A percentile compares a stretch with the other conserved stretches of the same genome.
These are phyloP conservation scores for Ophiobolus disseminans DNA, from an alignment of 2,329 filamentous ascomycete genomes.

Conservation along the genomic window DNA sequence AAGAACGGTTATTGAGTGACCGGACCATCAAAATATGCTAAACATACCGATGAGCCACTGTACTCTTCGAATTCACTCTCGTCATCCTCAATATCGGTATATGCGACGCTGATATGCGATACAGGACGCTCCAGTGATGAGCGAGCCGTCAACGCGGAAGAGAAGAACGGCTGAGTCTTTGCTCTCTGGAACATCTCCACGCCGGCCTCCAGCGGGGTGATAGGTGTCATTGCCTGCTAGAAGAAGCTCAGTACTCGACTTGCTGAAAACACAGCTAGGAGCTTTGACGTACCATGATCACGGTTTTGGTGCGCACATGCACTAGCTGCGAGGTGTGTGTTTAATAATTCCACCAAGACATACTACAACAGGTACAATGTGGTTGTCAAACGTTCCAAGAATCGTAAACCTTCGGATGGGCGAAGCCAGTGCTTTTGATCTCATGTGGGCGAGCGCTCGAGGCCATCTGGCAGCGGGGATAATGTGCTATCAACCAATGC, in stretches of 20 bases:
- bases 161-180: conserved; percentile 66
- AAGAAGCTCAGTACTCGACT: conserved; percentile 26
- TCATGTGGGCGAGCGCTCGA: no score
- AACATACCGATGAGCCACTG: conserved; percentile 70
- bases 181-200: conserved; percentile 59
- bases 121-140: conserved; percentile 63
- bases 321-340: conserved; percentile 15
- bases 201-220: conserved; percentile 52
- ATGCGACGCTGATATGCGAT: conserved; percentile 78
- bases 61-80: conserved; percentile 56
- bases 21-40: conserved; percentile 1
- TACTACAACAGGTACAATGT: no score
- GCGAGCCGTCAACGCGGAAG: conserved; percentile 46
- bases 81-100: conserved; percentile 74
- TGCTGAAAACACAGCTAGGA: conserved; percentile 12
- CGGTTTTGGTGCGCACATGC: conserved; percentile 26
- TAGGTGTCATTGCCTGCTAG: conserved; percentile 56
- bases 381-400: no score
- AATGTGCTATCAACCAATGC: no score
- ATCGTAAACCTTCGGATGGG: no score
- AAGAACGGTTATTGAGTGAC: conserved; percentile 31
- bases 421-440: no score
- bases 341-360: background rate
- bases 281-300: conserved; percentile 46
- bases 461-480: no score